Evolutionary conservation across 2,329 filamentous ascomycete genomes (phyloP), one percentile per base, ranked within the genome.

Genomic region (Alternaria ventricosa): DNA sequence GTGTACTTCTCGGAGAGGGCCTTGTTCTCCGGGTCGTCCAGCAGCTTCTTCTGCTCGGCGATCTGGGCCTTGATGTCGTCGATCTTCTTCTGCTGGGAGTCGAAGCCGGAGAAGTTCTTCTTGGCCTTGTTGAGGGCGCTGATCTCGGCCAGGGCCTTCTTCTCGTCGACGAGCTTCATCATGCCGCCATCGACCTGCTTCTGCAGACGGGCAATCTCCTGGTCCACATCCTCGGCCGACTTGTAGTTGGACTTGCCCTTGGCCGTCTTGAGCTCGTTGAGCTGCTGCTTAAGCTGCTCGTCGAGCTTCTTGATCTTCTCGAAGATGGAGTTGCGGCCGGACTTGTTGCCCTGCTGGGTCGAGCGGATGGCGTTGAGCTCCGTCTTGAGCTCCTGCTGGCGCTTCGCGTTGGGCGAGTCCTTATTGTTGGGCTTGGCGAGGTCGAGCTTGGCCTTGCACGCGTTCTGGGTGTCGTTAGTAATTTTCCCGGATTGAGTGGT

Each of bases 81-180:
- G 72, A 99, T 98, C 70, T 87, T 87, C 87, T 96, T 96, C 83
- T 98, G 92, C 33, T 89, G 86, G 63, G 92, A 89, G 64, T 97
- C 93, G 75, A 98, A 91, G 66, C 89, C 88, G 62, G 90, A 89
- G 80, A 99, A 97, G 82, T 89, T 91, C 89, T 97, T 98, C 84
- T 92, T 92, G 76, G 92, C 88, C 86, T 96, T 97, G 81, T 92
- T 90, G 71, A 98, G 84, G 79, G 84, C 90, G 53, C 91, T 92
- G 73, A 97, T 90, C 75, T 97, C 93, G 55, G 87, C 84, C 20
- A 98, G 86, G 9, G 93, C 90, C 87, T 97, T 98, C 87, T 93
- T 96, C 88, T 98, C 96, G 74, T 99, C 96, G 11, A 98, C 96
- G 55, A 99, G 85, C 84, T 94, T 97, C 91, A 99, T 94, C 79